Evolutionary conservation across 345 rosid species (phyloP).

Genomic region (Linum usitatissimum): DNA sequence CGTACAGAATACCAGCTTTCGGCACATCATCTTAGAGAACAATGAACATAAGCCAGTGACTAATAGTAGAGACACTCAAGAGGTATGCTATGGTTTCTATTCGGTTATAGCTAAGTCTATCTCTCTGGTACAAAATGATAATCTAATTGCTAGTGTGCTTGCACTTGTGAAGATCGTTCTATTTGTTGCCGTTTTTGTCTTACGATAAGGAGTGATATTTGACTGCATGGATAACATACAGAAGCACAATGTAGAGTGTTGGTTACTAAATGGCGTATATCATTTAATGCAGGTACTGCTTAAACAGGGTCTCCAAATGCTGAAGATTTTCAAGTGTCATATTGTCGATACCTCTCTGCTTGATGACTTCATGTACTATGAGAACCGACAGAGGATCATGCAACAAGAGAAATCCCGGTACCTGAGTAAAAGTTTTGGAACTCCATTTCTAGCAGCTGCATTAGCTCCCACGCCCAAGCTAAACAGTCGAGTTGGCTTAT

Average conservation of each 20-base stretch:
- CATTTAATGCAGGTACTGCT: constrained; percentile 46
- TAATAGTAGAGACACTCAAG: constrained; percentile 98
- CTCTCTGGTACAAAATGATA: background rate
- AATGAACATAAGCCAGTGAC: constrained; percentile 97
- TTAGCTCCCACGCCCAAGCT: constrained; percentile 33
- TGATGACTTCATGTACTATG: constrained; percentile 79
- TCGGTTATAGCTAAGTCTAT: background rate
- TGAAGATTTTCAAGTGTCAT: constrained; percentile 58
- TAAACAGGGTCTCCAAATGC: constrained; percentile 72
- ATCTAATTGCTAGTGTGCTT: too few relatives aligned
- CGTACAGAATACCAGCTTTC: constrained; percentile 56
- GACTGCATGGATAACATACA: too few relatives aligned
- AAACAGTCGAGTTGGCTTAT: constrained; percentile 9
- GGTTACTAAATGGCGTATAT: background rate
- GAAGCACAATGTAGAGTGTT: background rate
- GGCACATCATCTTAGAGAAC: constrained; percentile 78
- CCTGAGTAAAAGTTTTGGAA: constrained; percentile 30
- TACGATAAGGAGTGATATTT: too few relatives aligned
- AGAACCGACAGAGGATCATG: constrained; percentile 70
- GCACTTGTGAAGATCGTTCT: too few relatives aligned
- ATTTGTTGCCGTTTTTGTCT: too few relatives aligned
- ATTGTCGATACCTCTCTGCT: constrained; percentile 51
- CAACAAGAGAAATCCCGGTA: constrained; percentile 61
- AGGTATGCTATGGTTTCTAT: constrained; percentile 34
- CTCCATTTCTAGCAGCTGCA: constrained; percentile 30